phyloP scores from a whole-genome alignment of 2,329 filamentous ascomycete genomes.

The Boeremia lycopersici region DNA sequence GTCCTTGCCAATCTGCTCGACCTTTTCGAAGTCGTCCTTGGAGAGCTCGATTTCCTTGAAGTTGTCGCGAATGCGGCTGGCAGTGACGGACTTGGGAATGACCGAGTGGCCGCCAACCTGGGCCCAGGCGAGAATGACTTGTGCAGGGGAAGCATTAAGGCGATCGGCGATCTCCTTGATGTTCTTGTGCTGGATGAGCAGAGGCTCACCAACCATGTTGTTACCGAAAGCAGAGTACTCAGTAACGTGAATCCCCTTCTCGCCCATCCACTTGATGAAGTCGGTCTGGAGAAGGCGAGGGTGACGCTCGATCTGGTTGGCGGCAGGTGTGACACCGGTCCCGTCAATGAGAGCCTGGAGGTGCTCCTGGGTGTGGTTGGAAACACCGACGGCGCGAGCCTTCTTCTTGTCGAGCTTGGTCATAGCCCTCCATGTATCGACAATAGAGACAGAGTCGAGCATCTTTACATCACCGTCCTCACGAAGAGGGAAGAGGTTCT shows the following conservation, averaged over 20 bases:
- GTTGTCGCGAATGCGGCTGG: constrained; percentile 39
- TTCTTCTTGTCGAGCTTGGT: constrained; percentile 45
- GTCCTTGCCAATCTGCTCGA: constrained; percentile 62
- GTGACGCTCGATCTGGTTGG: constrained; percentile 42
- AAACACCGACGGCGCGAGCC: constrained; percentile 38
- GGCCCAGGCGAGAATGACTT: constrained; percentile 85
- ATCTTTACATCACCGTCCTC: constrained; percentile 18
- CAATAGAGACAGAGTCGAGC: constrained; percentile 63
- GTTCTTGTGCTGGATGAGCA: constrained; percentile 57
- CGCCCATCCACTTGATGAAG: constrained; percentile 36
- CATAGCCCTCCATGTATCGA: constrained; percentile 48
- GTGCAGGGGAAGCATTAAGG: constrained; percentile 70
- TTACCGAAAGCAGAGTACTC: constrained; percentile 55
- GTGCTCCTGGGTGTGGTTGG: constrained; percentile 41
- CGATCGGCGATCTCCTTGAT: constrained; percentile 70
- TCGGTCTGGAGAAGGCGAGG: constrained; percentile 36
- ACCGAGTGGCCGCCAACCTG: constrained; percentile 63
- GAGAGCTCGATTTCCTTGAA: constrained; percentile 41
- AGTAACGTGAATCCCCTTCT: constrained; percentile 41
- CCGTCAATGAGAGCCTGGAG: constrained; percentile 61
- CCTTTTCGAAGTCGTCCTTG: constrained; percentile 34
- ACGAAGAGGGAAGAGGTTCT: constrained; percentile 33
- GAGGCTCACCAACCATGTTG: constrained; percentile 59
- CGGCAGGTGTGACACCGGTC: constrained; percentile 37
- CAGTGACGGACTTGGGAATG: constrained; percentile 42